phyloP scores from a whole-genome alignment of 805 yeast species.

The Saccharomycopsis sp. region DNA sequence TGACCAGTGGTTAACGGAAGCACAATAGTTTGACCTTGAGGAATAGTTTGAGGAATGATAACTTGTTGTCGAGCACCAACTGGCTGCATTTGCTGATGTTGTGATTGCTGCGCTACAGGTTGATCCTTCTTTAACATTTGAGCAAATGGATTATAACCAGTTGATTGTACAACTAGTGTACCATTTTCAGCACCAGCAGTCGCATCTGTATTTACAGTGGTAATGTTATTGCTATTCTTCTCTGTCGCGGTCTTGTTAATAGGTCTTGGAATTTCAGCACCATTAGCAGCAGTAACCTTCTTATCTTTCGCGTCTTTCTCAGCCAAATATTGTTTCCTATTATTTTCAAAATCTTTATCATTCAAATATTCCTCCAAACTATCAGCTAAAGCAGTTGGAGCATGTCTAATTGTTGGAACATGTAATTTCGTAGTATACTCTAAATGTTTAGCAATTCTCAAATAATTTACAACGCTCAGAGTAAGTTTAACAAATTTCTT shows the following conservation, averaged over 20 bases:
- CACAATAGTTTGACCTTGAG: slow-evolving; percentile 13
- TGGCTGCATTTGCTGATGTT: slow-evolving; percentile 24
- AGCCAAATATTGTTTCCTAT: slow-evolving; percentile 68
- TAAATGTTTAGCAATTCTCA: slow-evolving; percentile 82
- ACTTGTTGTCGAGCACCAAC: slow-evolving; percentile 26
- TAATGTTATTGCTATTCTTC: neutral
- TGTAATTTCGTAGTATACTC: slow-evolving; percentile 82
- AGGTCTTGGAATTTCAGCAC: slow-evolving; percentile 2
- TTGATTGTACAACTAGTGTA: slow-evolving; percentile 19
- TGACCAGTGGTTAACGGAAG: slow-evolving; percentile 13
- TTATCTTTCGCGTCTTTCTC: slow-evolving; percentile 41
- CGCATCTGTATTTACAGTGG: neutral
- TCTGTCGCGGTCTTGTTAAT: neutral
- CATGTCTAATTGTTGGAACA: slow-evolving; percentile 95
- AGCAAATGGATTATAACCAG: slow-evolving; percentile 29
- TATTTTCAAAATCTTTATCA: slow-evolving; percentile 78
- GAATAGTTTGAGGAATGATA: slow-evolving; percentile 22
- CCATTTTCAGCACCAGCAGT: too few species aligned
- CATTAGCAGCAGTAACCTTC: slow-evolving; percentile 3
- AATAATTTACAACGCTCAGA: slow-evolving; percentile 75
- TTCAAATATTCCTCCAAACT: slow-evolving; percentile 83
- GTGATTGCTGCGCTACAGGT: neutral
- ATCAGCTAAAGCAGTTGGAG: slow-evolving; percentile 86
- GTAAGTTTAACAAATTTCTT: slow-evolving; percentile 82
- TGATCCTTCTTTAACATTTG: slow-evolving; percentile 20